phyloP scores from a whole-genome alignment of 768 basidiomycete genomes.

The Stropharia rugosoannulata region DNA sequence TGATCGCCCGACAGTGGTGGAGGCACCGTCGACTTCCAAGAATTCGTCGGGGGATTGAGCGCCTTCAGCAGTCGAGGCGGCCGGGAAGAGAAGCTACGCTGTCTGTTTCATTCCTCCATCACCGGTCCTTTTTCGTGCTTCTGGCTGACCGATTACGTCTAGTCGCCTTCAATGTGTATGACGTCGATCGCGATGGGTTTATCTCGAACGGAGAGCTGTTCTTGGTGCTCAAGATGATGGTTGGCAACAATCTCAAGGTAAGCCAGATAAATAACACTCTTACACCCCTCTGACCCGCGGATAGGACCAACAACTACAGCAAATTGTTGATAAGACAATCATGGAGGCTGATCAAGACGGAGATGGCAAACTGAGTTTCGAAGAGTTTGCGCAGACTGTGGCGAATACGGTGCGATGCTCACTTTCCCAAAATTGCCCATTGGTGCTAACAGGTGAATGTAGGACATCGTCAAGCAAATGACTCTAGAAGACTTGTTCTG shows the following conservation, averaged over 20 bases:
- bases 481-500: constrained; percentile 92
- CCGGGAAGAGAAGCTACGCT: constrained; percentile 93
- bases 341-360: constrained; percentile 99
- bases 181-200: constrained; percentile 95
- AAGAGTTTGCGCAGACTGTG: constrained; percentile 96
- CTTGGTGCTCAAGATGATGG: constrained; percentile 99
- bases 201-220: constrained; percentile 99
- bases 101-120: constrained; percentile 46
- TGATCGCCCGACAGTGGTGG: constrained; percentile 65
- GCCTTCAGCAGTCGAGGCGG: constrained; percentile 98
- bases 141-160: constrained; percentile 1
- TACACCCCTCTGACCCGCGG: constrained; percentile 1
- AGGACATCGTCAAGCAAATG: constrained; percentile 99
- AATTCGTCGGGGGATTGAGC: constrained; percentile 96
- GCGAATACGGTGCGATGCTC: constrained; percentile 80
- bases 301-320: constrained; percentile 97
- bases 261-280: not conserved
- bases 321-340: constrained; percentile 99
- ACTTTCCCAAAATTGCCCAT: not conserved
- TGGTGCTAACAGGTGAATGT: not conserved
- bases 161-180: constrained; percentile 99
- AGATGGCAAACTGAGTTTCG: constrained; percentile 96
- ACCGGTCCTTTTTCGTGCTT: constrained; percentile 10
- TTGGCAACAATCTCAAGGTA: constrained; percentile 97
- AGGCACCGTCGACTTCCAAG: constrained; percentile 98